Evolutionary conservation across 2,329 filamentous ascomycete species (phyloP), one percentile per base, ranked within the genome.

Genomic region (Chaetomium strumarium): DNA sequence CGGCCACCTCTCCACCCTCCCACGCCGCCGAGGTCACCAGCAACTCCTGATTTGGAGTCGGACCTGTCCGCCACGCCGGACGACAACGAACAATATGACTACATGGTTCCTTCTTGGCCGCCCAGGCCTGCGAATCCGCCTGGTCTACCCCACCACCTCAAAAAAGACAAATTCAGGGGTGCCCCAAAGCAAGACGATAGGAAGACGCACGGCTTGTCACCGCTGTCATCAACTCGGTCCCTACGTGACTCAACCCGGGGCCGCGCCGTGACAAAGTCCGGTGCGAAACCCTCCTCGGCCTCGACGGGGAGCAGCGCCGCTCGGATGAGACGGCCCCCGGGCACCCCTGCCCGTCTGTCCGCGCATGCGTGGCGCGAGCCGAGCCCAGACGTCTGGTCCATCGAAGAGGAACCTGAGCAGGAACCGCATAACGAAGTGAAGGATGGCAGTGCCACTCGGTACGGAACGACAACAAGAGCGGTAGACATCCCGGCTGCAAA

Each of bases 321-420:
- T 1, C 8, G 33, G 9, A 10, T 24, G 10, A 43, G 50, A 19
- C 29, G 40, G 12, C 4, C 39, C 31, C 19, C 31, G 20, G 33
- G 24, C 12, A 34, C 20, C 29, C 40, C 51, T 17, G 10, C 39
- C 45, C 66, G 64, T 33, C 70, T 61, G 40, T 73, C 75, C 9
- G 72, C 71, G 10, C 71, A 72, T 51, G 71, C 79, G 1, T 82
- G 79, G 79, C 70, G 78, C 36, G 74, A 79, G 66, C 79, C 79
- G 7, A 81, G 78, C 60, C 78, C 78, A 0, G 78, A 81, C 49
- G 79, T 82, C 3, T 82, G 78, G 74, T 76, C 76, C 30, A 82
- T 82, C 51, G 75, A 79, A 65, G 79, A 82, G 63, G 78, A 81
- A 67, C 75, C 75, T 1, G 78, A 80, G 66, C 76, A 77, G 61